Evolutionary conservation across 345 rosid species (phyloP).

Genomic region (Hirschfeldia incana): DNA sequence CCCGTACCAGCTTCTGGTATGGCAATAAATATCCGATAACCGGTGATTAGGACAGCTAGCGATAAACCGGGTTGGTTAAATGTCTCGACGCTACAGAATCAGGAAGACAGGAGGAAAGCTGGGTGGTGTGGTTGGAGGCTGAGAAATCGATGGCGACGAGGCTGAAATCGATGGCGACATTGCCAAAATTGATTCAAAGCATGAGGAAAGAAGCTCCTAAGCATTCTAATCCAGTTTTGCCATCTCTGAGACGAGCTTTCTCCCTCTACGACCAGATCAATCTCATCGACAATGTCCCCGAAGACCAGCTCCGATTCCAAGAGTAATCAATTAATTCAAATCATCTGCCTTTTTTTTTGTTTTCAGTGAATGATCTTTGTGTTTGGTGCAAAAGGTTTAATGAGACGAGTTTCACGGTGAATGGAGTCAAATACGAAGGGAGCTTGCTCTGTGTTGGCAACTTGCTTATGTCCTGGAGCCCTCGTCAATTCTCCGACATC

Average conservation of each 20-base stretch:
- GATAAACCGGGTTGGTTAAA: too few relatives aligned
- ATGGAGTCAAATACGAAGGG: slow-evolving; percentile 75
- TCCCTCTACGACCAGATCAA: slow-evolving; percentile 96
- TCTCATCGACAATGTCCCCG: slow-evolving; percentile 83
- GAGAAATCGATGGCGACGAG: too few relatives aligned
- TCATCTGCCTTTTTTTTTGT: neutral
- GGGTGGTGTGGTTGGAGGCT: too few relatives aligned
- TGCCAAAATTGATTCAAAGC: too few relatives aligned
- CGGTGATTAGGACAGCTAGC: too few relatives aligned
- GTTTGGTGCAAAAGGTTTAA: slow-evolving; percentile 42
- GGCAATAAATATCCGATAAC: too few relatives aligned
- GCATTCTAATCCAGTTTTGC: slow-evolving; percentile 42
- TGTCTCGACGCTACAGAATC: too few relatives aligned
- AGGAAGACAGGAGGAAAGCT: too few relatives aligned
- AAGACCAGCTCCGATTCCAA: slow-evolving; percentile 92
- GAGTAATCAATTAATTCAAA: slow-evolving; percentile 40
- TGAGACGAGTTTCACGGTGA: slow-evolving; percentile 79
- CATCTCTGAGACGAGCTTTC: slow-evolving; percentile 81
- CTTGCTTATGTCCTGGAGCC: slow-evolving; percentile 81
- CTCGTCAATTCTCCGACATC: slow-evolving; percentile 64
- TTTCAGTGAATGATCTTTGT: neutral
- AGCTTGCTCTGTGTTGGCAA: slow-evolving; percentile 91
- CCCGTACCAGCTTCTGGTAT: too few relatives aligned
- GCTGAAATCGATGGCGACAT: too few relatives aligned
- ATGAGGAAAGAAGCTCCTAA: slow-evolving; percentile 28